Base-by-base conservation (phyloP, 164 flowering plant species). In the Hamamelis virginiana region DNA sequence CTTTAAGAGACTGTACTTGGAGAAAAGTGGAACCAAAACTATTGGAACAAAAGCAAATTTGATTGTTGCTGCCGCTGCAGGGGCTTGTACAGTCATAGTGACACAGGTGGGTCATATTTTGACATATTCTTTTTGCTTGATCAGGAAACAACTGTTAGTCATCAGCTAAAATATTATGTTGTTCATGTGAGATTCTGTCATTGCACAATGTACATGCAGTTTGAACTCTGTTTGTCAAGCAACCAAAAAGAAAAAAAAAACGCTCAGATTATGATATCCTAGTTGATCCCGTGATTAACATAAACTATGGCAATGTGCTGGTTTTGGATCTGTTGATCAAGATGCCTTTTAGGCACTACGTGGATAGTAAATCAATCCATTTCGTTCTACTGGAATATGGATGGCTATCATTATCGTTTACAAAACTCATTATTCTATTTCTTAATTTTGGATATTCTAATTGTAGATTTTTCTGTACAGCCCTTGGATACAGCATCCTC, bases 401-500 rank as follows among this genome's bases (percentile, higher is more conserved):
- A 33, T 33, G 41, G 41, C 41, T 6, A 33, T 2, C 2, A 33
- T 33, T 33, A 2, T 33, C 41, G 4, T 33, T n/a, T n/a, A n/a
- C n/a, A n/a, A n/a, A n/a, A n/a, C n/a, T n/a, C n/a, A n/a, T n/a
- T n/a, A n/a, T n/a, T n/a, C n/a, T n/a, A n/a, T n/a, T n/a, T n/a
- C n/a, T n/a, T n/a, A n/a, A n/a, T n/a, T n/a, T n/a, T n/a, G n/a
- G 8, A 19, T 14, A 26, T 51, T 63, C 46, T 44, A 23, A n/a
- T 56, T 16, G 69, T 38, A 69, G 18, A 67, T 69, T 72, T 67
- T 69, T 5, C 43, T 74, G 2, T 78, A 25, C 80, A 92, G 97
- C 97, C 97, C 41, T 76, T 92, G 75, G 97, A 93, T 81, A 86
- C 89, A 67, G 96, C 92, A 52, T 83, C 96, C 44, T 91, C 98